These are phyloP conservation scores for Monosporozyma siamensis DNA, from an alignment of 805 yeast genomes.

Conservation along the genomic window DNA sequence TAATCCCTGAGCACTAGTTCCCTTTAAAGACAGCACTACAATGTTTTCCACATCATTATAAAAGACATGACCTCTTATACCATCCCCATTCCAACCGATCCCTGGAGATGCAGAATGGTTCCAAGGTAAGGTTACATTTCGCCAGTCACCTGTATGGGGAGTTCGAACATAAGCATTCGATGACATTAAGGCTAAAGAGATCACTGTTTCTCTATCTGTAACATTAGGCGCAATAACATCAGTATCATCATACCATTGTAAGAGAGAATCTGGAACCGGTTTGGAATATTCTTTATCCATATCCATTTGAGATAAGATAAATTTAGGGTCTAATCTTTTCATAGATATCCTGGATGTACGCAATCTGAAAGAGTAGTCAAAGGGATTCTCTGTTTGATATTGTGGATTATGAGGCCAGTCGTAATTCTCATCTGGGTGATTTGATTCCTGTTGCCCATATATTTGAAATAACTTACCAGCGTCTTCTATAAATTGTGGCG, in stretches of 20 bases:
- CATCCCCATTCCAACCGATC: slow-evolving; percentile 82
- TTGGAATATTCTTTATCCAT: neutral
- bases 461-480: slow-evolving; percentile 12
- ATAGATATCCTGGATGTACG: slow-evolving; percentile 10
- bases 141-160: slow-evolving; percentile 81
- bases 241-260: slow-evolving; percentile 27
- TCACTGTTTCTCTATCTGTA: slow-evolving; percentile 60
- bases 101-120: slow-evolving; percentile 41
- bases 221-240: slow-evolving; percentile 60
- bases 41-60: slow-evolving; percentile 46
- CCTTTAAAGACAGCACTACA: slow-evolving; percentile 77
- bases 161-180: slow-evolving; percentile 81
- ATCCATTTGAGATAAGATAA: slow-evolving; percentile 53
- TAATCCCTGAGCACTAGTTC: slow-evolving; percentile 78
- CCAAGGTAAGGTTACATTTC: slow-evolving; percentile 60
- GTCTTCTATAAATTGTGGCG: slow-evolving; percentile 10
- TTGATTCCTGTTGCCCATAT: neutral
- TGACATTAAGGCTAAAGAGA: slow-evolving; percentile 73
- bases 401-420: slow-evolving; percentile 16
- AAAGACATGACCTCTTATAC: slow-evolving; percentile 87
- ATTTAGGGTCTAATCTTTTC: slow-evolving; percentile 46
- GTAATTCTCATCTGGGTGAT: slow-evolving; percentile 5
- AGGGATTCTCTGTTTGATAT: slow-evolving; percentile 21
- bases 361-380: slow-evolving; percentile 15
- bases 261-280: neutral